These are phyloP conservation scores for Crepidotus variabilis DNA, from an alignment of 768 basidiomycete genomes.

Conservation along the genomic window DNA sequence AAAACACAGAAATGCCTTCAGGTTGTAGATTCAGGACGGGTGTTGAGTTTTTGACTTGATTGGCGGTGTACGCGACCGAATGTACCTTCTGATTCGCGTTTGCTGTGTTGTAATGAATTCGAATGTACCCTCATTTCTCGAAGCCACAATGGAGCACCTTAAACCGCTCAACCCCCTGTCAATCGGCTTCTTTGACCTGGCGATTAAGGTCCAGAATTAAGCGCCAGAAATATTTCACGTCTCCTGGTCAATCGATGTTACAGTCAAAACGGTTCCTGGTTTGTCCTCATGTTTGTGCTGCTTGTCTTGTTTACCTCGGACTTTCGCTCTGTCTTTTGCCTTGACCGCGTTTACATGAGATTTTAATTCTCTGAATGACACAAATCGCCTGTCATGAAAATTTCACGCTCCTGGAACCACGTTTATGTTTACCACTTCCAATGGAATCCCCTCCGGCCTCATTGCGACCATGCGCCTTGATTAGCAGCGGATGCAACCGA, in stretches of 20 bases:
- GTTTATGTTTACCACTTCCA: background rate
- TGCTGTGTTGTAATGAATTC: no score
- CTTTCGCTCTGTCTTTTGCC: background rate
- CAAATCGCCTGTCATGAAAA: background rate
- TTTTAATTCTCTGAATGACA: background rate
- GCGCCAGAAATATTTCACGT: background rate
- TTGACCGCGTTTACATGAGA: background rate
- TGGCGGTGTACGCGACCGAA: no score
- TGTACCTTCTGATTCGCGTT: no score
- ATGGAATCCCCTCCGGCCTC: constrained; percentile 7
- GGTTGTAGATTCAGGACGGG: no score
- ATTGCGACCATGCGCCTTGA: constrained; percentile 1
- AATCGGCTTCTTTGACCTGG: background rate
- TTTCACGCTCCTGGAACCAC: constrained; percentile 1
- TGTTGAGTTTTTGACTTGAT: no score
- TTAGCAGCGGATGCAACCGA: background rate
- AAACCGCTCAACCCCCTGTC: background rate
- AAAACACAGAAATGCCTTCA: no score
- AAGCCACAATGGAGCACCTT: no score
- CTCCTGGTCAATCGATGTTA: background rate
- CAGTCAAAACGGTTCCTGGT: no score
- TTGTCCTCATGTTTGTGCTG: no score
- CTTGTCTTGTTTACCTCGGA: no score
- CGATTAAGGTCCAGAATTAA: background rate
- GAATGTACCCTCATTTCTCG: no score